A percentile compares a stretch with the other conserved stretches of the same genome.
Conservation (phyloP, 1,139 yeast genomes). For the Candida dubliniensis region DNA sequence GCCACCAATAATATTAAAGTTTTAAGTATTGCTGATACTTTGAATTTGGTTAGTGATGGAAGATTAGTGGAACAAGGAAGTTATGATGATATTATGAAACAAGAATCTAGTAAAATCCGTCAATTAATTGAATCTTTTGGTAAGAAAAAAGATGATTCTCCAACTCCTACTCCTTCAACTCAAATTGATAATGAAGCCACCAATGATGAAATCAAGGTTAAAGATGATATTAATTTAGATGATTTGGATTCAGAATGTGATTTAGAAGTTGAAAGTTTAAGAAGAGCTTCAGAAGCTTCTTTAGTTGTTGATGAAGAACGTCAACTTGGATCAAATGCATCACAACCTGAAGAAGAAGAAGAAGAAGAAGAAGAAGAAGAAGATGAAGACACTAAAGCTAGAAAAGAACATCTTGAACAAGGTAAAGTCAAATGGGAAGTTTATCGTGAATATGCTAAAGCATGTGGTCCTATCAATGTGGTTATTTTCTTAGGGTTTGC, state of each 20-base stretch:
- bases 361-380: conserved; percentile 43
- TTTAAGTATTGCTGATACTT: conserved; percentile 70
- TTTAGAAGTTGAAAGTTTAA: conserved; percentile 45
- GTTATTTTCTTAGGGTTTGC: conserved; percentile 51
- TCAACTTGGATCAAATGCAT: not conserved
- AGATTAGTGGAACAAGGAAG: conserved; percentile 77
- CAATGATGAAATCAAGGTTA: conserved; percentile 11
- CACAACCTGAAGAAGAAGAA: conserved; percentile 27
- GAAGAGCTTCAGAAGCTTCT: conserved; percentile 72
- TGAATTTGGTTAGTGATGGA: conserved; percentile 76
- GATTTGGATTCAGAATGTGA: conserved; percentile 37
- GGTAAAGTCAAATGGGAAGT: conserved; percentile 94
- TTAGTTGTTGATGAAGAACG: conserved; percentile 33
- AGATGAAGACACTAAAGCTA: conserved; percentile 42
- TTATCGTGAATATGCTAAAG: conserved; percentile 78
- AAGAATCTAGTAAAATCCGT: conserved; percentile 55
- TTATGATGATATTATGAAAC: conserved; percentile 56
- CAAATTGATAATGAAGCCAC: conserved; percentile 9
- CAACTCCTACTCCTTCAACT: conserved; percentile 11
- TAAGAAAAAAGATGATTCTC: conserved; percentile 36
- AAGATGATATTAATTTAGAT: conserved; percentile 18
- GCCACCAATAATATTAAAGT: conserved; percentile 91
- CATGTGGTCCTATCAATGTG: conserved; percentile 80
- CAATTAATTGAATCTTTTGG: conserved; percentile 77
- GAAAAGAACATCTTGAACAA: conserved; percentile 82